phyloP scores from a whole-genome alignment of 2,329 filamentous ascomycete genomes.

The Graphilbum fragrans region DNA sequence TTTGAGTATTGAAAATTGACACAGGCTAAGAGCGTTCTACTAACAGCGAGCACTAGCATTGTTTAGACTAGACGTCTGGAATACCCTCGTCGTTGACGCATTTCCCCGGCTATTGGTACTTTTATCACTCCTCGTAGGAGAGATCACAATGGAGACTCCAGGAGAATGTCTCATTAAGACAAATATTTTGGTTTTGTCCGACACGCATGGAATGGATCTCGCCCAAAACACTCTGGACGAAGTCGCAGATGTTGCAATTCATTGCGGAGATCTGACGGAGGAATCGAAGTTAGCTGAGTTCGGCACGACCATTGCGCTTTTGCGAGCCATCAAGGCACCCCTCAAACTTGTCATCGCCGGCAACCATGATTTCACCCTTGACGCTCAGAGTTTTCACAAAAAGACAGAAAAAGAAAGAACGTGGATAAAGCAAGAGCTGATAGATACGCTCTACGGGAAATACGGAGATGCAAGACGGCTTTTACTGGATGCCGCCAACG shows the following conservation, averaged over 20 bases:
- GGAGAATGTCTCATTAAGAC: too few species aligned
- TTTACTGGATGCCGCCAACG: conserved; percentile 21
- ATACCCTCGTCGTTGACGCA: too few species aligned
- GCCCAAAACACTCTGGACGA: conserved; percentile 8
- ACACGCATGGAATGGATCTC: conserved; percentile 25
- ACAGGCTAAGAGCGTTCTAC: too few species aligned
- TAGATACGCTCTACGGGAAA: conserved; percentile 30
- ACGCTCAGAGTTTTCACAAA: conserved; percentile 17
- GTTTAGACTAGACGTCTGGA: too few species aligned
- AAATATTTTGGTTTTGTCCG: conserved; percentile 29
- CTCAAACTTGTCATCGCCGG: conserved; percentile 43
- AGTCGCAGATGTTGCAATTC: conserved; percentile 35
- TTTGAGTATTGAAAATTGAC: too few species aligned
- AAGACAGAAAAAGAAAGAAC: conserved; percentile 6
- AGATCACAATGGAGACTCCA: too few species aligned
- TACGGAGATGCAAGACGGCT: conserved; percentile 24
- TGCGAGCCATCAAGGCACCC: conserved; percentile 28
- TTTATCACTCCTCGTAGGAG: too few species aligned
- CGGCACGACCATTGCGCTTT: conserved; percentile 23
- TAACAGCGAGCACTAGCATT: too few species aligned
- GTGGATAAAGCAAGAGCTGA: not conserved
- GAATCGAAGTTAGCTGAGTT: conserved; percentile 28
- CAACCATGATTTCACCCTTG: conserved; percentile 38
- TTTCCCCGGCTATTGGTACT: too few species aligned
- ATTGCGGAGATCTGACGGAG: conserved; percentile 40